Conservation (phyloP, 306 rosid genomes). For the Dryas octopetala region DNA sequence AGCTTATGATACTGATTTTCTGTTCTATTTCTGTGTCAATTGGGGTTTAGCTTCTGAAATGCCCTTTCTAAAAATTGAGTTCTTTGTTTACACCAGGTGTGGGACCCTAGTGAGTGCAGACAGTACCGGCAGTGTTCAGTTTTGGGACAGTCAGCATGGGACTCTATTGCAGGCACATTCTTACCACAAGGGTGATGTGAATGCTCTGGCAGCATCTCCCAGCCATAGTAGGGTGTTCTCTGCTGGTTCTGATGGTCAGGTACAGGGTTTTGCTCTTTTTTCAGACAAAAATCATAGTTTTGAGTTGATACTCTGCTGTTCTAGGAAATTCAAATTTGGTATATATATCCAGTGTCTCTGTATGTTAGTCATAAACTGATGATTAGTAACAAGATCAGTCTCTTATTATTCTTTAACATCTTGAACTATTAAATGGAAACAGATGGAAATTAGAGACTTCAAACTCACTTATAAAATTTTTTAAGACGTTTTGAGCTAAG, state of each 20-base stretch:
- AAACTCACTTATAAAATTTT: neutral
- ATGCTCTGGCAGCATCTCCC: constrained; percentile 84
- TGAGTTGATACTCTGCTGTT: neutral
- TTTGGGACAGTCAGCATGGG: constrained; percentile 87
- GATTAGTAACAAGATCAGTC: neutral
- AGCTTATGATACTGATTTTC: neutral
- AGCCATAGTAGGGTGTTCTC: constrained; percentile 80
- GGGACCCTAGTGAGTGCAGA: constrained; percentile 98
- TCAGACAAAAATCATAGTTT: neutral
- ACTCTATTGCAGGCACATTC: constrained; percentile 79
- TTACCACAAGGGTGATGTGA: constrained; percentile 80
- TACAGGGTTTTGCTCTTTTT: constrained; percentile 17
- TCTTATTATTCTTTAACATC: constrained; percentile 1
- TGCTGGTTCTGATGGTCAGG: constrained; percentile 99
- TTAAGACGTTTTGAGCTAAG: neutral
- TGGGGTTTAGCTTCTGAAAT: constrained; percentile 9
- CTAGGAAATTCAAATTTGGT: neutral
- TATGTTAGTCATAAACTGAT: neutral
- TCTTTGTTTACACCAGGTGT: constrained; percentile 55
- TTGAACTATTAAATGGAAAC: neutral
- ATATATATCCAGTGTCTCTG: neutral
- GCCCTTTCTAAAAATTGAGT: constrained; percentile 22
- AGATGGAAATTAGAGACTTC: neutral
- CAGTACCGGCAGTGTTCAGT: constrained; percentile 95
- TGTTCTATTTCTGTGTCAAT: constrained; percentile 12